phyloP scores from a whole-genome alignment of 352 stramenopile species.

The Phytopythium litorale region DNA sequence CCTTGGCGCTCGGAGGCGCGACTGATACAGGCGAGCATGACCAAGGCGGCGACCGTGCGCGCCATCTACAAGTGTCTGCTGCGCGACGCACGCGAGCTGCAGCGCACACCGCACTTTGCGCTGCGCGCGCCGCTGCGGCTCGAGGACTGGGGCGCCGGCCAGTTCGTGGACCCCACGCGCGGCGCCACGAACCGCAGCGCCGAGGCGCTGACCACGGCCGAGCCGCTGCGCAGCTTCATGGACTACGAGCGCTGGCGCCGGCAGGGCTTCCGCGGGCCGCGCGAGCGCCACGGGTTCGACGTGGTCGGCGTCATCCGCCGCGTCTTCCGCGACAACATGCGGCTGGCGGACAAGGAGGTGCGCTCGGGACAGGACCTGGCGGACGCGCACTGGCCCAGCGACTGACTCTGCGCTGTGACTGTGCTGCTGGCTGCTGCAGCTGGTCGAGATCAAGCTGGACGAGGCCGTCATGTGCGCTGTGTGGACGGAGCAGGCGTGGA shows the following conservation, averaged over 20 bases:
- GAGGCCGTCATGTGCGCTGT: constrained; percentile 53
- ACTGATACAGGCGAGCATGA: constrained; percentile 15
- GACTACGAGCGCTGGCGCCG: constrained; percentile 39
- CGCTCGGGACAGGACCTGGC: not conserved
- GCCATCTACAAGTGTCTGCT: constrained; percentile 73
- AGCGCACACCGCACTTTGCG: constrained; percentile 55
- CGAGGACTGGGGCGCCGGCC: constrained; percentile 63
- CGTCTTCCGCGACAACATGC: constrained; percentile 39
- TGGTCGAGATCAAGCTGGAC: constrained; percentile 48
- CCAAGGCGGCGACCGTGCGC: constrained; percentile 31
- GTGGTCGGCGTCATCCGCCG: constrained; percentile 32
- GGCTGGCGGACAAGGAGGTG: constrained; percentile 37
- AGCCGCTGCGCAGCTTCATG: constrained; percentile 36
- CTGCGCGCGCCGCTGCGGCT: constrained; percentile 46
- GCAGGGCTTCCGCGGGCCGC: constrained; percentile 28
- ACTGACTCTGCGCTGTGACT: not conserved
- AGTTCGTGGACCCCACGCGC: constrained; percentile 30
- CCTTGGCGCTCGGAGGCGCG: no score
- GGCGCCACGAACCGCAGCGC: constrained; percentile 4
- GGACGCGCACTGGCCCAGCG: not conserved
- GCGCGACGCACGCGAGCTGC: constrained; percentile 47
- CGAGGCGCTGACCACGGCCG: constrained; percentile 7
- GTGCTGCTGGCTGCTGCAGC: constrained; percentile 12
- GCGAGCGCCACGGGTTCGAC: constrained; percentile 18
- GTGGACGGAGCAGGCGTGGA: not conserved